Evolutionary conservation across 805 yeast genomes (phyloP).

Genomic region (Saccharomycopsis fermentans): DNA sequence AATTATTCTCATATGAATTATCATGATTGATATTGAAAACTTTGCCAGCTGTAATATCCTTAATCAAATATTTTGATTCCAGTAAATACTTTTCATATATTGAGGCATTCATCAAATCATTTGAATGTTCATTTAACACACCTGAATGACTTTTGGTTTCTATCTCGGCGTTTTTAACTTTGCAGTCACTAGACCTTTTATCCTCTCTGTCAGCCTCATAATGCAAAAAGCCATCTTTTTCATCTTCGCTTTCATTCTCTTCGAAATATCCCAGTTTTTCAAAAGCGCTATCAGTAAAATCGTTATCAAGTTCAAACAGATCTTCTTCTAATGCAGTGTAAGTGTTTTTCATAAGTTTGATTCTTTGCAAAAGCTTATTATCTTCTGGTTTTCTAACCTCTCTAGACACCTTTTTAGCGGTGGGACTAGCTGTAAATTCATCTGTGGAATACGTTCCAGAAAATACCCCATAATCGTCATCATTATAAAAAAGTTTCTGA

Average conservation of each 20-base stretch:
- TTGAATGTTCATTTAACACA: background rate
- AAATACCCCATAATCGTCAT: background rate
- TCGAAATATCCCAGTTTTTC: background rate
- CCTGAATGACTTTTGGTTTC: background rate
- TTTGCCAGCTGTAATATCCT: too few relatives aligned
- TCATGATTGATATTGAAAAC: too few relatives aligned
- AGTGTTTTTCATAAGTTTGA: background rate
- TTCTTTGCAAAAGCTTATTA: background rate
- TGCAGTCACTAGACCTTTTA: background rate
- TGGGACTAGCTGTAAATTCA: background rate
- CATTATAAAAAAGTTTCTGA: background rate
- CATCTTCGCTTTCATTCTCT: background rate
- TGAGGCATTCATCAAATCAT: too few relatives aligned
- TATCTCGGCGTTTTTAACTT: background rate
- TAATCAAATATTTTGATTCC: too few relatives aligned
- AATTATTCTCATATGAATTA: too few relatives aligned
- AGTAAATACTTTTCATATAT: too few relatives aligned
- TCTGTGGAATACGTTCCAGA: background rate
- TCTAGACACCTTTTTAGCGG: background rate
- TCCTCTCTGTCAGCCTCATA: background rate
- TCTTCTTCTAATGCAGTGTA: background rate
- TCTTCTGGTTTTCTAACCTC: background rate
- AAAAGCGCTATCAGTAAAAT: background rate
- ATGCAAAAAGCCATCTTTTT: background rate
- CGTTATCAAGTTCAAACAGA: background rate